Conservation (phyloP, 495 filamentous ascomycete genomes). For the Aspergillus bertholletiae region DNA sequence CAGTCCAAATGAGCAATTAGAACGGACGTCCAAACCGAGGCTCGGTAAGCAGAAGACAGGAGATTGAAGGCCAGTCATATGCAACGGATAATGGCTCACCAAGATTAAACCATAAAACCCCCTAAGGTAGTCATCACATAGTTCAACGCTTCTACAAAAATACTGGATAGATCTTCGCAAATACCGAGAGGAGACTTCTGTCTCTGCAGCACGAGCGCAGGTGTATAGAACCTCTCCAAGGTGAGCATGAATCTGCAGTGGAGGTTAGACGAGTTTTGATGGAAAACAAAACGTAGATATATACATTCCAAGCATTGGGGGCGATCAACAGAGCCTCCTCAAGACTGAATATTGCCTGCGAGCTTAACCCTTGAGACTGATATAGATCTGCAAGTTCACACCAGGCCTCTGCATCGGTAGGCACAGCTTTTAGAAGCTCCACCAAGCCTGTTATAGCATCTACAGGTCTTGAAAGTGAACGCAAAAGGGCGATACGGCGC, state of each 20-base stretch:
- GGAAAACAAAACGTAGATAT: conserved; percentile 15
- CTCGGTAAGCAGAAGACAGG: background rate
- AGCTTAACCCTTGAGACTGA: conserved; percentile 65
- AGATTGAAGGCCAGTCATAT: conserved; percentile 12
- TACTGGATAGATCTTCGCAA: conserved; percentile 71
- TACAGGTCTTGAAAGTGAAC: conserved; percentile 59
- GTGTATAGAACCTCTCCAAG: conserved; percentile 81
- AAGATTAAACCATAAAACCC: conserved; percentile 88
- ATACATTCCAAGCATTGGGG: conserved; percentile 95
- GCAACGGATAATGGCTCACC: conserved; percentile 43
- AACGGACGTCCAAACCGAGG: too few species aligned
- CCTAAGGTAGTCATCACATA: conserved; percentile 88
- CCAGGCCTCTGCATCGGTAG: conserved; percentile 93
- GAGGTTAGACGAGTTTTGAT: conserved; percentile 4
- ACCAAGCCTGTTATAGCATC: conserved; percentile 75
- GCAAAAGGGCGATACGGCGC: conserved; percentile 75
- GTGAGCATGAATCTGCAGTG: conserved; percentile 72
- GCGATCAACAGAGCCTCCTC: conserved; percentile 85
- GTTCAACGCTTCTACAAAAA: conserved; percentile 86
- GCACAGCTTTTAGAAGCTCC: conserved; percentile 72
- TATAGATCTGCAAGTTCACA: conserved; percentile 88
- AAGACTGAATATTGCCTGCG: conserved; percentile 81
- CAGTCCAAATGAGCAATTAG: background rate
- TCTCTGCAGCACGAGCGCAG: conserved; percentile 48
- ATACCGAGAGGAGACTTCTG: conserved; percentile 41